Evolutionary conservation across 1,284 basidiomycete species (phyloP), one percentile per base, ranked within the genome.

Genomic region (Cystobasidium slooffiae): DNA sequence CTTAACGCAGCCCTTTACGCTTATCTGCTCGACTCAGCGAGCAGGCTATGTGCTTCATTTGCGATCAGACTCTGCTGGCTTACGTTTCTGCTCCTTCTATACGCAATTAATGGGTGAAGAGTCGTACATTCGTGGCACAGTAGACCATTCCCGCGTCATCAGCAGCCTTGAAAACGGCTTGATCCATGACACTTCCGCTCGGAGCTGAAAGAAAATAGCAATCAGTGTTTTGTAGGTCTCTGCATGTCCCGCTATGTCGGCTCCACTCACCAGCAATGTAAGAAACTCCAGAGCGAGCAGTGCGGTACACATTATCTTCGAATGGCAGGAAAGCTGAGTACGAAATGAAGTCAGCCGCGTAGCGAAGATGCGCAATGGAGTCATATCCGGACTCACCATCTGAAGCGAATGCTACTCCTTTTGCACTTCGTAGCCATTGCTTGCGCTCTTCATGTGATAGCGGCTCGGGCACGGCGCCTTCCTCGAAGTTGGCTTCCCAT

Each of bases 171-270:
- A 97, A 89, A 81, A 95, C 95, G 82, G 94, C 94, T 64, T 84
- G 88, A 81, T 99, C 96, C 96, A 98, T 98, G 75, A 99, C 94
- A 78, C 92, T 95, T 68, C 96, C 96, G 69, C 91, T 90, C 0
- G 96, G 94, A 4, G 97, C 97, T 73, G 52, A 7, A 73, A 1
- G 44, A 41, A 1, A 55, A 41, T 1, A 56, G 20, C 16, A 4
- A 39, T 73, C 58, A 52, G 44, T 39, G 9, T 16, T 16, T 6
- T 6, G 14, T 4, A 9, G 12, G 18, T 31, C 24, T 24, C 22
- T 41, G n/a, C 3, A 20, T 37, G 49, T 12, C 47, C 9, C 2
- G 12, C 49, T 14, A 24, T 1, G 18, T 6, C 41, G 12, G 20
- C 51, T 5, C 49, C 8, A 44, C 70, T 63, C 51, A 73, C 70